phyloP scores from a whole-genome alignment of 768 basidiomycete genomes.

The Agrocybe praecox region DNA sequence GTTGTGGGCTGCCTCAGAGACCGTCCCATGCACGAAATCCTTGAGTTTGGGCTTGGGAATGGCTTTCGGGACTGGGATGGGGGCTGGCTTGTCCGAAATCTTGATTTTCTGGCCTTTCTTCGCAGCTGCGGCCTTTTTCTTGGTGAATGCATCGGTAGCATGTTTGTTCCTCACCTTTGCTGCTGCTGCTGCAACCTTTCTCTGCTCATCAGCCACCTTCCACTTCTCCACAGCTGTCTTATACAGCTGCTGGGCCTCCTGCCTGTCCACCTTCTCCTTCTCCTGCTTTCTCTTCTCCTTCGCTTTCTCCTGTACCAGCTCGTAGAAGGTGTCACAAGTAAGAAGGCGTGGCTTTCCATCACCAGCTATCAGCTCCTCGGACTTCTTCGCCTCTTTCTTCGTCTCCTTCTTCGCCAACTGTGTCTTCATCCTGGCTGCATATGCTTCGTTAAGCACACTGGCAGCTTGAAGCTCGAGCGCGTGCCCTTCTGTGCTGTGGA shows the following conservation, averaged over 20 bases:
- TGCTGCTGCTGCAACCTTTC: constrained; percentile 6
- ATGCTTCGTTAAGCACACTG: constrained; percentile 24
- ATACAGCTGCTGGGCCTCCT: constrained; percentile 9
- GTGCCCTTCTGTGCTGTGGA: constrained; percentile 1
- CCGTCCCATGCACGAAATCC: constrained; percentile 3
- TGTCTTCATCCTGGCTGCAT: constrained; percentile 14
- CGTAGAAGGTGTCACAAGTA: constrained; percentile 20
- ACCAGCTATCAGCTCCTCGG: constrained; percentile 12
- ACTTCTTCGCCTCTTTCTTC: constrained; percentile 20
- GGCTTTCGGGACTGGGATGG: neutral
- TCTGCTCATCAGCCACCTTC: constrained; percentile 15
- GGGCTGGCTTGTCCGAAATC: neutral
- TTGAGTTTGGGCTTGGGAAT: constrained; percentile 3
- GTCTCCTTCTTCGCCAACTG: constrained; percentile 23
- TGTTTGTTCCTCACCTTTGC: constrained; percentile 2
- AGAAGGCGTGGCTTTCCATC: constrained; percentile 27
- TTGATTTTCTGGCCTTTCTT: neutral
- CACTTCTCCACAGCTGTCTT: constrained; percentile 15
- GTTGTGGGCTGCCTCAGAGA: neutral
- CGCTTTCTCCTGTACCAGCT: constrained; percentile 6
- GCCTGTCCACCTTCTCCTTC: constrained; percentile 10
- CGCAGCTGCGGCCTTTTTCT: neutral
- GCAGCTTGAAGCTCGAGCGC: constrained; percentile 21
- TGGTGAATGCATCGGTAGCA: neutral
- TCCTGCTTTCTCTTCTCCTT: constrained; percentile 8